Conservation (phyloP, 2,329 filamentous ascomycete species). For the Curvularia eragrostidis region DNA sequence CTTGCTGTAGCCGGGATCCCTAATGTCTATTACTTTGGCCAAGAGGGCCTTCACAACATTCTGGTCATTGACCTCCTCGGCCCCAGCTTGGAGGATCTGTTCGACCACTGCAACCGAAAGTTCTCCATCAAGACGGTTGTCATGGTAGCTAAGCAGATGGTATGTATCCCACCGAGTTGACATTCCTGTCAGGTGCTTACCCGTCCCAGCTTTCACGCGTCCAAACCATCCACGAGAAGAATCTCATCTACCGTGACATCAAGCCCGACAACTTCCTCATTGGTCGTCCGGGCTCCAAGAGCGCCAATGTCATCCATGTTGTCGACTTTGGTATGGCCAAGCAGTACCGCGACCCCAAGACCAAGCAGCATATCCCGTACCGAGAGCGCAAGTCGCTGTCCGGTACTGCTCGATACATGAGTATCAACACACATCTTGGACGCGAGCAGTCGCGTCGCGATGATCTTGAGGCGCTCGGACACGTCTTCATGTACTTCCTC, state of each 20-base stretch:
- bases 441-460: constrained; percentile 95
- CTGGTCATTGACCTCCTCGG: constrained; percentile 96
- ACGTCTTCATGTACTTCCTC: constrained; percentile 75
- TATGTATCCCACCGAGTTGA: constrained; percentile 51
- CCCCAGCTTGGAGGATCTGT: constrained; percentile 93
- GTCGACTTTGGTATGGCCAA: constrained; percentile 99
- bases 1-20: constrained; percentile 81
- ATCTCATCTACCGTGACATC: constrained; percentile 98
- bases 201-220: constrained; percentile 78
- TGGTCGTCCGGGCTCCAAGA: constrained; percentile 87
- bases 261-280: constrained; percentile 99
- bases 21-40: constrained; percentile 99
- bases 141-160: constrained; percentile 99
- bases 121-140: constrained; percentile 98
- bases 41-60: constrained; percentile 98
- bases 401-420: constrained; percentile 98
- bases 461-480: constrained; percentile 84
- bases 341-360: constrained; percentile 98
- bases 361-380: constrained; percentile 98
- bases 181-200: constrained; percentile 16
- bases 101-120: constrained; percentile 93
- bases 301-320: constrained; percentile 97
- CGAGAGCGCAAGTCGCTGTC: constrained; percentile 96
- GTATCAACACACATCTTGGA: constrained; percentile 98
- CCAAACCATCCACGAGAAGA: constrained; percentile 96